These are phyloP conservation scores for Medicago truncatula DNA, from an alignment of 306 rosid genomes.

Conservation along the genomic window DNA sequence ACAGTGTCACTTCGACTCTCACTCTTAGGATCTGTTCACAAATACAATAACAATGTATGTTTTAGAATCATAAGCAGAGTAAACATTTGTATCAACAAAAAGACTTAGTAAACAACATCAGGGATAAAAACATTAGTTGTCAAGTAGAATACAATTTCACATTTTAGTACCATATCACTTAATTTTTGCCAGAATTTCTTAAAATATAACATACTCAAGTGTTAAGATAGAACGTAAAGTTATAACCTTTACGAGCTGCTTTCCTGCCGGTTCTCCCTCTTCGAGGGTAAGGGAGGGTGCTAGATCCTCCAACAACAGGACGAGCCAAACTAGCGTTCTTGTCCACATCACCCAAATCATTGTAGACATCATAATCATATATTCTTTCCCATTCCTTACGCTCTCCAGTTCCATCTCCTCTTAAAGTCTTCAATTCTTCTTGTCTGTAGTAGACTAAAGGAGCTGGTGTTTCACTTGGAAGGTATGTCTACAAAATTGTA, in stretches of 20 bases:
- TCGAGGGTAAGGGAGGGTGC: constrained; percentile 71
- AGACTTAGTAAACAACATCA: too few species aligned
- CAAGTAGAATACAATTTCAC: neutral
- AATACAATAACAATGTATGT: neutral
- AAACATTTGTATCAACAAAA: neutral
- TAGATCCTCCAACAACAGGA: constrained; percentile 74
- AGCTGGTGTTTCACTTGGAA: constrained; percentile 72
- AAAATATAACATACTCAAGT: neutral
- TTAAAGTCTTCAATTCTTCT: constrained; percentile 58
- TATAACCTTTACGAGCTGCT: constrained; percentile 60
- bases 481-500: constrained; percentile 59
- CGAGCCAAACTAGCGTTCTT: constrained; percentile 49
- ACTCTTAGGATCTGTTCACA: constrained; percentile 52
- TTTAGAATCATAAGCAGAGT: neutral
- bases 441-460: constrained; percentile 57
- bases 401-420: constrained; percentile 76
- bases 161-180: too few species aligned
- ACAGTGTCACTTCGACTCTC: constrained; percentile 57
- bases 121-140: neutral
- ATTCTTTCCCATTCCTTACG: constrained; percentile 75
- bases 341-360: constrained; percentile 69
- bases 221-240: neutral
- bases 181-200: too few species aligned
- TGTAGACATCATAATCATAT: constrained; percentile 81
- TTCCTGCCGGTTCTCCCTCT: constrained; percentile 81